These are phyloP conservation scores for Volvox carteri DNA, from an alignment of 163 green algal genomes.

Conservation along the genomic window DNA sequence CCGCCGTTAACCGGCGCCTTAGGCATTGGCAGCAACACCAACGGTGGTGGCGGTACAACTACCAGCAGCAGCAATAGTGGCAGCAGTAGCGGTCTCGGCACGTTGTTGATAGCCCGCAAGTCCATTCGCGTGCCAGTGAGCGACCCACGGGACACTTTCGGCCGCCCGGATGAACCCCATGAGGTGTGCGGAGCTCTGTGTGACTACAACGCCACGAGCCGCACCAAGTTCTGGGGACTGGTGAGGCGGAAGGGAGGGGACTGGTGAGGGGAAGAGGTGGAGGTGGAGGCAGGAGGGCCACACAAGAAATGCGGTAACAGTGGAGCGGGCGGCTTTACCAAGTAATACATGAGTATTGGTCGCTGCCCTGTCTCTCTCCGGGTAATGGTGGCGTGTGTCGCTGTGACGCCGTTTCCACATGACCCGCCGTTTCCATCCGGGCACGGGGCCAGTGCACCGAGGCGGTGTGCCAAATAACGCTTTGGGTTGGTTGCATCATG, in stretches of 20 bases:
- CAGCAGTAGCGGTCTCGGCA: too few relatives aligned
- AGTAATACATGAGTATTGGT: too few relatives aligned
- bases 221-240: constrained; percentile 18
- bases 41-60: background rate
- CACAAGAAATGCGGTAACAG: background rate
- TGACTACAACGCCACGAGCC: constrained; percentile 3
- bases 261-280: background rate
- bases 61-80: background rate
- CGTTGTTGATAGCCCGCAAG: constrained; percentile 3
- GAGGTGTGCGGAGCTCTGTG: background rate
- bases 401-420: too few relatives aligned
- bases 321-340: background rate
- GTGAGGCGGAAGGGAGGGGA: constrained; percentile 12
- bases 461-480: too few relatives aligned
- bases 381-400: too few relatives aligned
- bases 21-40: background rate
- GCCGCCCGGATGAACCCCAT: background rate
- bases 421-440: too few relatives aligned
- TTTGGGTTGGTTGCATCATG: too few relatives aligned
- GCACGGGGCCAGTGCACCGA: too few relatives aligned
- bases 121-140: constrained; percentile 28
- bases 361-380: too few relatives aligned
- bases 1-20: background rate
- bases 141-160: constrained; percentile 22
- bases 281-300: background rate